Evolutionary conservation across 176 grass and related monocot species (phyloP).

Genomic region (Metroxylon sagu): DNA sequence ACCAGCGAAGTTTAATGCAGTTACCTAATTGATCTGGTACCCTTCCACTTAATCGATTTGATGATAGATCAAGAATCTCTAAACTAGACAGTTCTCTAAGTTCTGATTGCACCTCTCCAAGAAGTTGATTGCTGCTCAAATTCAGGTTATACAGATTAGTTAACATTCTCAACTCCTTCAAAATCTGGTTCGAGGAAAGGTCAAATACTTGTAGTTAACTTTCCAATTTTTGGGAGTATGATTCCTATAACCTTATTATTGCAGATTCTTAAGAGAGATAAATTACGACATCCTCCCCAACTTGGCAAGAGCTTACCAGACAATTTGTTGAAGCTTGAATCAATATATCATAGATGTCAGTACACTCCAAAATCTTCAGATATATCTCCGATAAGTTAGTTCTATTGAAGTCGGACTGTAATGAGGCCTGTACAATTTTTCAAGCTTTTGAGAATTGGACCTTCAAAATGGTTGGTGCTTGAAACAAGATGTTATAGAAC

Average conservation of each 20-base stretch:
- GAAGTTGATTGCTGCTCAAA: neutral
- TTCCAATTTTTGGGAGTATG: neutral
- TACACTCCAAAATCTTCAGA: constrained; percentile 16
- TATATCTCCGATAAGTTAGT: constrained; percentile 11
- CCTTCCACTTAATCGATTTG: constrained; percentile 6
- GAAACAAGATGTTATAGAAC: too few relatives aligned
- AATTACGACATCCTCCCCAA: neutral
- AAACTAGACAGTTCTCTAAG: neutral
- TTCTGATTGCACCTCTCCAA: neutral
- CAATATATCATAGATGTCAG: neutral
- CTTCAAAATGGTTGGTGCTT: neutral
- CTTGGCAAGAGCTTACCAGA: neutral
- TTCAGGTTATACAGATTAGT: neutral
- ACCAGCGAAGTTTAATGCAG: neutral
- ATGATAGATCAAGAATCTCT: constrained; percentile 8
- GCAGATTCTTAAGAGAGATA: fast-evolving
- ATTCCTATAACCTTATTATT: neutral
- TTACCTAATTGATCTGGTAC: neutral
- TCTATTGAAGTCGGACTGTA: neutral
- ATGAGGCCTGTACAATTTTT: constrained; percentile 12
- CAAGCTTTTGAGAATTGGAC: constrained; percentile 5
- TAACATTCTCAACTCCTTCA: neutral
- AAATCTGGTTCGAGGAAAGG: neutral
- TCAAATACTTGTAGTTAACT: neutral
- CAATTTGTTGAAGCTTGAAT: neutral